Base-by-base conservation (phyloP, 208 protist species). In the Angomonas deanei region DNA sequence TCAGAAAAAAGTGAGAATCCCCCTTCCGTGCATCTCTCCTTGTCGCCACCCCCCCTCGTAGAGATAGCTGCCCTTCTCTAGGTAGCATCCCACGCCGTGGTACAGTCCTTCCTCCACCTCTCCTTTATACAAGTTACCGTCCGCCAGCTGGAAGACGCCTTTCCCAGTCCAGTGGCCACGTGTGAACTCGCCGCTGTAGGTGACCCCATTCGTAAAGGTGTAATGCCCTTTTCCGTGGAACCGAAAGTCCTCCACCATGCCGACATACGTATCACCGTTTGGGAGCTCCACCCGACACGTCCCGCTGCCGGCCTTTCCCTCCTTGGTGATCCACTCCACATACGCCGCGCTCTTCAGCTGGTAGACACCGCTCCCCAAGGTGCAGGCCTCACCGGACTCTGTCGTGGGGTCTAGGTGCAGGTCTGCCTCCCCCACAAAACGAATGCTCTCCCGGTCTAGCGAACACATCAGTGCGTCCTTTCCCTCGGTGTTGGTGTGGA, bases 31-130 rank as follows among this genome's bases (percentile, higher is more conserved):
- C 70, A 89, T 88, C 23, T 61, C 57, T 0, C 84, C 88, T 4
- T 68, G 66, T 28, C 63, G 19, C 87, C 87, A 94, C 47, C 53
- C 57, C 1, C 85, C 85, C 32, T 92, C 86, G 54, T 86, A 94
- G 36, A 77, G 58, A 64, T 82, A 86, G 4, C 15, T 54, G 21
- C 72, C 69, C 27, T 38, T 64, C 32, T 74, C 34, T 10, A 78
- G 19, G 56, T 85, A 88, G 0, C 68, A 34, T 3, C 84, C 87
- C n/a, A 42, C 32, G 10, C 87, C 87, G 47, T 84, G 56, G 60
- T 84, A 83, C 27, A 78, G 36, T 11, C 80, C 76, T 31, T 68
- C 65, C 39, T 46, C 65, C 4, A 86, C 66, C 10, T 76, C 49
- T 0, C 84, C 84, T 24, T 71, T 64, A 59, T 91, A 91, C 4